Evolutionary conservation across 2,329 filamentous ascomycete species (phyloP).

Genomic region (Ceratocystis papillata): DNA sequence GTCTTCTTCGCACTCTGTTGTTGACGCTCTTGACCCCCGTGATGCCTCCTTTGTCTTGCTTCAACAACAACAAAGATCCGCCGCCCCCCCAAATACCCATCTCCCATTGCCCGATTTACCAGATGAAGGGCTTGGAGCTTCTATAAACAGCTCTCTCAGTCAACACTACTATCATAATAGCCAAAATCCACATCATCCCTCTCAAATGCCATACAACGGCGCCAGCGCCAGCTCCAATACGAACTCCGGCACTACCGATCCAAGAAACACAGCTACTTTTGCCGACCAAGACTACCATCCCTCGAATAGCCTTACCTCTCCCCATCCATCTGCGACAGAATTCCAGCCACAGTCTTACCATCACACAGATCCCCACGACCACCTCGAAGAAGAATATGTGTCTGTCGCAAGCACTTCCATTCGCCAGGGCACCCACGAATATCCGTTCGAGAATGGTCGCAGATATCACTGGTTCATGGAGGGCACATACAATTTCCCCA

Average conservation of each 20-base stretch:
- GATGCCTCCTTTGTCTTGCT: background rate
- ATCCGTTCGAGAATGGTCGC: slow-evolving; percentile 25
- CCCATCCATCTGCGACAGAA: background rate
- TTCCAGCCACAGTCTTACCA: slow-evolving; percentile 2
- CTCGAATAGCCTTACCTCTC: background rate
- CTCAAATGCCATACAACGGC: background rate
- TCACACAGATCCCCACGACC: background rate
- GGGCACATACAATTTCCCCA: slow-evolving; percentile 46
- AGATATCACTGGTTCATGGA: slow-evolving; percentile 37
- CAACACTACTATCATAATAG: too few species aligned
- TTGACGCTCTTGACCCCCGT: background rate
- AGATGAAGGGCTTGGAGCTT: background rate
- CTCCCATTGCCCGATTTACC: background rate
- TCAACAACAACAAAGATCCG: background rate
- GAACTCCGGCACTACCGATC: background rate
- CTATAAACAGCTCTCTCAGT: background rate
- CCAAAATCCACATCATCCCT: background rate
- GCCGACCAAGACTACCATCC: background rate
- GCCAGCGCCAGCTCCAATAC: background rate
- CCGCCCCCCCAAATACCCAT: background rate
- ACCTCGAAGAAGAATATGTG: slow-evolving; percentile 13
- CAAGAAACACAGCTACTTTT: background rate
- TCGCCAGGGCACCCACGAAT: slow-evolving; percentile 19
- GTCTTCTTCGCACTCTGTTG: background rate
- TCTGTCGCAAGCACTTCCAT: slow-evolving; percentile 21